A percentile compares a stretch with the other conserved stretches of the same genome.
Evolutionary conservation across 768 basidiomycete genomes (phyloP).

Genomic region (Udeniomyces megalosporus): DNA sequence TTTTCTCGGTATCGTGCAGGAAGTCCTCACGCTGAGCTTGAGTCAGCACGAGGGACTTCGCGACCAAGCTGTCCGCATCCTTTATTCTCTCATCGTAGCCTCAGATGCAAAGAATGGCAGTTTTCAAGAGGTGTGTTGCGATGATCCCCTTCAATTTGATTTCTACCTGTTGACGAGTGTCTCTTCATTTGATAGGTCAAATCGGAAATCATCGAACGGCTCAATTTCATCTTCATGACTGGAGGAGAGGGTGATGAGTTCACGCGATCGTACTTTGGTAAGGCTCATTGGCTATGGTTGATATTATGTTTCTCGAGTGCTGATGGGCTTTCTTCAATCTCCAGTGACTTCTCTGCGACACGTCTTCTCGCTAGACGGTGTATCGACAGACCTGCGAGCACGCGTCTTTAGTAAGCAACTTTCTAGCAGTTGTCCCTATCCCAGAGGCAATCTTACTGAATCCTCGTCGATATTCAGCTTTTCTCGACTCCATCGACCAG

Average conservation of each 20-base stretch:
- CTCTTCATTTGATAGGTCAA: too few species aligned
- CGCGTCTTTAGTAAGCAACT: too few species aligned
- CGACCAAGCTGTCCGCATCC: conserved; percentile 74
- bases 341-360: conserved; percentile 72
- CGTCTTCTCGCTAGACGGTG: conserved; percentile 72
- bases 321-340: too few species aligned
- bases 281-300: too few species aligned
- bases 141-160: not conserved
- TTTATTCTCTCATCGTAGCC: conserved; percentile 35
- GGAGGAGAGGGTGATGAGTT: conserved; percentile 78
- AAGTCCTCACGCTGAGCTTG: conserved; percentile 77
- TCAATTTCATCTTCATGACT: conserved; percentile 84
- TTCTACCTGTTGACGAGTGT: too few species aligned
- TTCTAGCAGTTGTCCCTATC: too few species aligned
- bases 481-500: conserved; percentile 75
- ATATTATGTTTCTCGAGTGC: too few species aligned
- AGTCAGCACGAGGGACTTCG: conserved; percentile 88
- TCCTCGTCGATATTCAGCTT: conserved; percentile 37
- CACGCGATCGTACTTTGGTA: conserved; percentile 69
- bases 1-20: conserved; percentile 67
- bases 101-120: too few species aligned
- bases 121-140: not conserved
- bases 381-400: conserved; percentile 60
- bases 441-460: too few species aligned
- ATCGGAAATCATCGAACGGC: conserved; percentile 73